Conservation (phyloP, 352 stramenopile genomes). For the Phytopythium sindhum region DNA sequence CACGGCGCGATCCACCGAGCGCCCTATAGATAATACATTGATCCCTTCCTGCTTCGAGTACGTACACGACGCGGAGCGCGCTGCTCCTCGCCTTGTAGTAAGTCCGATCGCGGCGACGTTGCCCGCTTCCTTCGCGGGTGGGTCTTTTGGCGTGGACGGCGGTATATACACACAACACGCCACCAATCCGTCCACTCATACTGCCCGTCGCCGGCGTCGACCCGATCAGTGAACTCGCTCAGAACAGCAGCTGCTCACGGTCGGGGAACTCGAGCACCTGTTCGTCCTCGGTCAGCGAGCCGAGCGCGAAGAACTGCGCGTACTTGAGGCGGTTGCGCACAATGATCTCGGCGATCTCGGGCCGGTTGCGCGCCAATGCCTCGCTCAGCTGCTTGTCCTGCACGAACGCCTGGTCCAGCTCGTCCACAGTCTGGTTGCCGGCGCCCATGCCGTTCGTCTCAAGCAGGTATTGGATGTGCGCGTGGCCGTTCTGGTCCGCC, state of each 20-base stretch:
- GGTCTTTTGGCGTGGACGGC: not conserved
- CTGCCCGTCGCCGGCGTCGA: not conserved
- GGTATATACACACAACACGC: not conserved
- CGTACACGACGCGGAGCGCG: not conserved
- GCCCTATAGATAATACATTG: slow-evolving; percentile 8
- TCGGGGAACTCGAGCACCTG: slow-evolving; percentile 46
- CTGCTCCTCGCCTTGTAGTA: not conserved
- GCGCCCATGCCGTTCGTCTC: slow-evolving; percentile 72
- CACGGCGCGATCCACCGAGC: not conserved
- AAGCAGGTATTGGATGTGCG: slow-evolving; percentile 73
- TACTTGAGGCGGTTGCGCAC: slow-evolving; percentile 81
- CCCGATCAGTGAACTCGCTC: not conserved
- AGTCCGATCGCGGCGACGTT: not conserved
- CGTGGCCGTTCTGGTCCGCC: slow-evolving; percentile 54
- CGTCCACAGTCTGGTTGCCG: slow-evolving; percentile 43
- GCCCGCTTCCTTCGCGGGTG: slow-evolving; percentile 4
- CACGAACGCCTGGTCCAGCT: slow-evolving; percentile 61
- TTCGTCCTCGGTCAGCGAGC: slow-evolving; percentile 53
- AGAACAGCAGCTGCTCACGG: slow-evolving; percentile 15
- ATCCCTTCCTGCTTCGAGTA: not conserved
- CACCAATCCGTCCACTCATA: not conserved
- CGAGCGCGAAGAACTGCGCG: slow-evolving; percentile 53
- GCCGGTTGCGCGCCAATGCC: slow-evolving; percentile 53
- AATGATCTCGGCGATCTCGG: slow-evolving; percentile 68
- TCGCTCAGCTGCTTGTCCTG: slow-evolving; percentile 65